Conservation (phyloP, 1,139 yeast genomes). For the Yarrowia galli region DNA sequence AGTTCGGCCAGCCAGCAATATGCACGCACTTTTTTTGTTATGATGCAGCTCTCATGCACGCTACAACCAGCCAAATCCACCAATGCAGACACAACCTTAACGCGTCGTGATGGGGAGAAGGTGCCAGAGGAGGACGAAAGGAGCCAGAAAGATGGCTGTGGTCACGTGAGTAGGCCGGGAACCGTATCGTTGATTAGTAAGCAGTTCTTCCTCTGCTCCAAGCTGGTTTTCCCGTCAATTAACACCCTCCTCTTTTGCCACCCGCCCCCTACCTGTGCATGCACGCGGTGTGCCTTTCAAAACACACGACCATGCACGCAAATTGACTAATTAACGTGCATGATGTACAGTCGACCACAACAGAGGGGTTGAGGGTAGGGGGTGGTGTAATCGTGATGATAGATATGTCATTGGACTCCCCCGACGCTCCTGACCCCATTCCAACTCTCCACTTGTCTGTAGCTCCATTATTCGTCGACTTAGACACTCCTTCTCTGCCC, state of each 20-base stretch:
- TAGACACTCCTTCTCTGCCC: not conserved
- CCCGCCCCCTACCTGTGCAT: constrained; percentile 7
- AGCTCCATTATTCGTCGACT: not conserved
- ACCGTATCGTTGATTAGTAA: not conserved
- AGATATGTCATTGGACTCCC: too few relatives aligned
- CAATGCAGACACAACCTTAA: not conserved
- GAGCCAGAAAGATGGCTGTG: not conserved
- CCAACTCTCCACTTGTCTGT: not conserved
- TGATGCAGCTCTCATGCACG: constrained; percentile 10
- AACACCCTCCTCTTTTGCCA: not conserved
- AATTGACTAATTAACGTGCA: constrained; percentile 37
- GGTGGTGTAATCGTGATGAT: not conserved
- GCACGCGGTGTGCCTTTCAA: constrained; percentile 35
- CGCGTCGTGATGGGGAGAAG: not conserved
- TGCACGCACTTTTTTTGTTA: not conserved
- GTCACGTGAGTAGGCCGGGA: not conserved
- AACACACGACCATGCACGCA: constrained; percentile 38
- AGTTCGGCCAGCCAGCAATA: not conserved
- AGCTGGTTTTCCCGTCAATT: too few relatives aligned
- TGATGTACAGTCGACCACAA: not conserved
- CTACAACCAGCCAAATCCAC: not conserved
- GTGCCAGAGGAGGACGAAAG: too few relatives aligned
- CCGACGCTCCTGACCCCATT: too few relatives aligned
- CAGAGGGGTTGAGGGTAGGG: not conserved
- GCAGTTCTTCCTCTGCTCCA: not conserved